phyloP scores from a whole-genome alignment of 1,139 yeast genomes.

The Taphrina betulina region DNA sequence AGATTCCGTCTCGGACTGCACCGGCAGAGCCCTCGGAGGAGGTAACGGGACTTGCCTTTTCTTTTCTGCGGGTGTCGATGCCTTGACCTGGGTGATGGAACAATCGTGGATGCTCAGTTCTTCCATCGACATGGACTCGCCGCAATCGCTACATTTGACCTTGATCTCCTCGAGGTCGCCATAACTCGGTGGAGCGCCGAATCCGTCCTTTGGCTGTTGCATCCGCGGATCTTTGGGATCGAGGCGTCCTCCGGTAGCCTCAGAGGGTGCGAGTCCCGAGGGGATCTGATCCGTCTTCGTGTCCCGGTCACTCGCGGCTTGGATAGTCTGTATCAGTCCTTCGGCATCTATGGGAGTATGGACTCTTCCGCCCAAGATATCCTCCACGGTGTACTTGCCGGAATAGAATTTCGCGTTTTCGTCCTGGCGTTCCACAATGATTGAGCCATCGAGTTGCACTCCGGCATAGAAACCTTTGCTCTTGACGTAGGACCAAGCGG shows the following conservation, averaged over 20 bases:
- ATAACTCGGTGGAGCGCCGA: conserved; percentile 23
- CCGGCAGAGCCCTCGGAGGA: conserved; percentile 1
- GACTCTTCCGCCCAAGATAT: conserved; percentile 18
- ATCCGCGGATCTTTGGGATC: not conserved
- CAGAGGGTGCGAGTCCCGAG: conserved; percentile 27
- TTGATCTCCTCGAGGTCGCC: conserved; percentile 30
- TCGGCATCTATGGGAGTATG: conserved; percentile 20
- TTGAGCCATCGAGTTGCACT: conserved; percentile 28
- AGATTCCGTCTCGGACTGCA: no score
- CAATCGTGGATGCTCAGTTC: conserved; percentile 19
- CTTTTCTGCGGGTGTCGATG: not conserved
- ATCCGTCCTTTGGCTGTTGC: conserved; percentile 7
- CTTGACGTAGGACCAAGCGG: conserved; percentile 30
- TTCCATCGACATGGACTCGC: conserved; percentile 18
- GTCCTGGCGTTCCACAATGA: conserved; percentile 24
- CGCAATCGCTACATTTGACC: conserved; percentile 28
- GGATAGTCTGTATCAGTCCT: conserved; percentile 22
- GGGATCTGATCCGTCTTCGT: conserved; percentile 24
- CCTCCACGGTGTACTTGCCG: conserved; percentile 9
- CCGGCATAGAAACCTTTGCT: conserved; percentile 32
- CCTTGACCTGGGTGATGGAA: conserved; percentile 1
- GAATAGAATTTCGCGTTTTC: conserved; percentile 29
- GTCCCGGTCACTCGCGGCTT: conserved; percentile 19
- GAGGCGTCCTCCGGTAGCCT: conserved; percentile 4
- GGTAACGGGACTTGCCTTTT: conserved; percentile 3